Base-by-base conservation (phyloP, 192 early-diverging fungal genomes). In the Podila epicladia region DNA sequence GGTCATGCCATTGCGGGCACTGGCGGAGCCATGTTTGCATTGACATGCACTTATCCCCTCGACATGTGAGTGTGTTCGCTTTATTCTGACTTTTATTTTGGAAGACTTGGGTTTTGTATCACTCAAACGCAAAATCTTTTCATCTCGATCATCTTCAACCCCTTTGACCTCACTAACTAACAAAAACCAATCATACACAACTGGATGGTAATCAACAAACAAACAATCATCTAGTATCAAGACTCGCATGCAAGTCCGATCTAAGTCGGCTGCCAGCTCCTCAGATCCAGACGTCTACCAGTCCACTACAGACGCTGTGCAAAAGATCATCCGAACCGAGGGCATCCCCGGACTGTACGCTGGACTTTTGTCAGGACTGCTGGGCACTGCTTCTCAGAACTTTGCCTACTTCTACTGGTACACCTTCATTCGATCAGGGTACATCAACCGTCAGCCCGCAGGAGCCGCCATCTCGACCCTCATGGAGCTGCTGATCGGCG, bases 201-300 rank as follows among this genome's bases (percentile, higher is more conserved):
- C 13, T 22, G 4, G 2, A 17, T 29, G 20, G 9, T 15, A 41
- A 33, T 3, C 15, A 22, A n/a, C 24, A 32, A 31, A 50, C 3
- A 32, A 26, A 32, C 12, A 17, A 22, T n/a, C 33, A 24, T 35
- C 9, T 72, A 95, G 95, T 59, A 94, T 97, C 83, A 99, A 99
- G 82, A 99, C 98, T 13, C 91, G 96, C 53, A 89, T 98, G 71
- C 97, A 98, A 86, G 97, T 98, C n/a, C 96, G 97, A 74, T 92
- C 95, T 26, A 91, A 89, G 67, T 72, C 82, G 51, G 75, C 75
- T 38, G 75, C 77, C 29, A 71, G 82, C 7, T 72, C 77, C 48
- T 72, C 63, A 9, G 75, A 67, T 50, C 48, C 55, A 26, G 35
- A 77, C 69, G 65, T 75, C 20, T 58, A 74, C 60, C 90, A 51